These are phyloP conservation scores for Fusarium piperis DNA, from an alignment of 2,329 filamentous ascomycete genomes.

Conservation along the genomic window DNA sequence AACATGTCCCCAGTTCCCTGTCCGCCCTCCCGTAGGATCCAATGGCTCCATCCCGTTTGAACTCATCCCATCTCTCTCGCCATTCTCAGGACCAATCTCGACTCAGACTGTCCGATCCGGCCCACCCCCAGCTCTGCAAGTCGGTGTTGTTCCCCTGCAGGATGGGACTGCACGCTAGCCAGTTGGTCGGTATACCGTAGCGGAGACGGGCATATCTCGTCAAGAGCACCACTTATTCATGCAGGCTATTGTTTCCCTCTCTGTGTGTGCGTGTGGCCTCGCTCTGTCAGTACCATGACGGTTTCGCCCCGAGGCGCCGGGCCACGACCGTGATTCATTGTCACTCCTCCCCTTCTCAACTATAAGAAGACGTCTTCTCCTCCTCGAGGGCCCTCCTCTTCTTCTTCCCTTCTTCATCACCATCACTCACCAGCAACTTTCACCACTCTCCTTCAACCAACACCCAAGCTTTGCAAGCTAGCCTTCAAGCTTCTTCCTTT, in stretches of 20 bases:
- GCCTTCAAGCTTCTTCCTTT: constrained; percentile 9
- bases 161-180: constrained; percentile 3
- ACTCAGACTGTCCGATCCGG: neutral
- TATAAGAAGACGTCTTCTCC: constrained; percentile 21
- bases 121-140: neutral
- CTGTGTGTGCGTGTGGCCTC: neutral
- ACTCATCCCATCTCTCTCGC: neutral
- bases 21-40: neutral
- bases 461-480: constrained; percentile 13
- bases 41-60: neutral
- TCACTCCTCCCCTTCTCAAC: neutral
- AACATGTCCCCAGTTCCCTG: neutral
- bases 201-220: neutral
- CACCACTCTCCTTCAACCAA: constrained; percentile 4
- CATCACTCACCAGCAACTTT: constrained; percentile 5
- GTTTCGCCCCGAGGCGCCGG: neutral
- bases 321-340: constrained; percentile 20
- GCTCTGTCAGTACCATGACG: neutral
- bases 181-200: neutral
- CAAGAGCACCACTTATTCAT: neutral
- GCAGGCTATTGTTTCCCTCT: neutral
- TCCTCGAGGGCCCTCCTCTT: neutral
- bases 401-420: constrained; percentile 12
- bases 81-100: neutral
- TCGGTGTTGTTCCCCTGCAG: neutral